A percentile compares a stretch with the other conserved stretches of the same genome.
These are phyloP conservation scores for Saturnispora saitoi DNA, from an alignment of 805 yeast species.

Conservation along the genomic window DNA sequence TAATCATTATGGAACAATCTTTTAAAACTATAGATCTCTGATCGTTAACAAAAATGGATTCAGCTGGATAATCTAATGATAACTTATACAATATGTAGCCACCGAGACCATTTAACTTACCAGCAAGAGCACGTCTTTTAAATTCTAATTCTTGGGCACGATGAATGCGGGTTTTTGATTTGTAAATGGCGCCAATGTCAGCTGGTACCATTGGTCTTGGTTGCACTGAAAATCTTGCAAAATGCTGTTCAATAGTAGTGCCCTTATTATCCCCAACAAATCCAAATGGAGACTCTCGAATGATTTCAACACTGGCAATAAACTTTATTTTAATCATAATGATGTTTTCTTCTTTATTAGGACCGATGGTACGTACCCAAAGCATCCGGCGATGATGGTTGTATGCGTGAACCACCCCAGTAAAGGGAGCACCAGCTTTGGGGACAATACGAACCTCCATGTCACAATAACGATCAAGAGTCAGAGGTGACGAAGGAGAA, in stretches of 20 bases:
- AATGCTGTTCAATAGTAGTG: neutral
- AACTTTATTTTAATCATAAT: neutral
- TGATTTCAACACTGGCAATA: neutral
- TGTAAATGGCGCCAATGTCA: slow-evolving; percentile 2
- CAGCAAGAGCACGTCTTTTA: neutral
- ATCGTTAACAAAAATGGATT: neutral
- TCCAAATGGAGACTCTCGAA: slow-evolving; percentile 1
- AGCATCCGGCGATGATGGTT: slow-evolving; percentile 3
- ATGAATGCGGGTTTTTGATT: neutral
- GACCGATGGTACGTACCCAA: neutral
- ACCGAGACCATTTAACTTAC: slow-evolving; percentile 1
- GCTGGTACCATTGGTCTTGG: neutral
- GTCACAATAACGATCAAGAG: slow-evolving; percentile 3
- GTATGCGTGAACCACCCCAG: slow-evolving; percentile 2
- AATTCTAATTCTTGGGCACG: slow-evolving; percentile 1
- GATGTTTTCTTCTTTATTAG: neutral
- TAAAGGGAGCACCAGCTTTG: neutral
- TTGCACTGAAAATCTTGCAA: neutral
- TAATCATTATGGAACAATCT: neutral
- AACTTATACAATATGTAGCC: slow-evolving; percentile 2
- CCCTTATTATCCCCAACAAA: neutral
- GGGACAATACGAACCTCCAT: slow-evolving; percentile 4
- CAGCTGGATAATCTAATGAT: neutral
- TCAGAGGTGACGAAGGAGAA: neutral
- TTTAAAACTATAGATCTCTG: neutral